Conservation (phyloP, 2,329 filamentous ascomycete species). For the Fusarium sp. region DNA sequence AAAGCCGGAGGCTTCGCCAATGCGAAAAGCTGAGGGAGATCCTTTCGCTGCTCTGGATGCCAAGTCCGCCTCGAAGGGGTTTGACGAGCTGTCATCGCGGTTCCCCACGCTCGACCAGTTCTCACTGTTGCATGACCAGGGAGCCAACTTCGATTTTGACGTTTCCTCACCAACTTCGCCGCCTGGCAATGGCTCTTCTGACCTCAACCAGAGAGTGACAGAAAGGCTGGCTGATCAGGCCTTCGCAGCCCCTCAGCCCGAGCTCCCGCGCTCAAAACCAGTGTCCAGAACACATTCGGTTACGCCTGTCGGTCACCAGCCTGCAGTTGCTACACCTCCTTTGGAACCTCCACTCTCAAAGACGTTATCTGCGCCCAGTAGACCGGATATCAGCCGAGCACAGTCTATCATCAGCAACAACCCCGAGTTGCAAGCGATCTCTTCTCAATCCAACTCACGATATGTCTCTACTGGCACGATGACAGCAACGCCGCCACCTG, state of each 20-base stretch:
- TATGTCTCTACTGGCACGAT: constrained; percentile 77
- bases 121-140: constrained; percentile 84
- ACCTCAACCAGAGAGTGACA: constrained; percentile 71
- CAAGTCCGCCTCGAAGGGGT: constrained; percentile 57
- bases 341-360: constrained; percentile 49
- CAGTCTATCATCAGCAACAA: constrained; percentile 70
- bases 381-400: constrained; percentile 65
- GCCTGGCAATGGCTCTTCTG: constrained; percentile 55
- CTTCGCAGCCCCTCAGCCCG: constrained; percentile 64
- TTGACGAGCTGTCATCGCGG: constrained; percentile 82
- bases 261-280: constrained; percentile 31
- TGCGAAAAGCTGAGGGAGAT: constrained; percentile 72
- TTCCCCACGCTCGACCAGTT: constrained; percentile 96
- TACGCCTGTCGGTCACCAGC: constrained; percentile 40
- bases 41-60: constrained; percentile 92
- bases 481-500: constrained; percentile 69
- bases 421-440: constrained; percentile 67
- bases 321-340: constrained; percentile 41
- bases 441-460: constrained; percentile 53
- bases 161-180: constrained; percentile 58
- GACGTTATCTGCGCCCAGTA: constrained; percentile 52
- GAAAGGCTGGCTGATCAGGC: constrained; percentile 85
- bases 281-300: constrained; percentile 46
- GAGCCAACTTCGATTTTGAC: constrained; percentile 85
- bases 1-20: constrained; percentile 69